A percentile compares a stretch with the other conserved stretches of the same genome.
These are phyloP conservation scores for Russula brevipes DNA, from an alignment of 768 basidiomycete genomes.

Conservation along the genomic window DNA sequence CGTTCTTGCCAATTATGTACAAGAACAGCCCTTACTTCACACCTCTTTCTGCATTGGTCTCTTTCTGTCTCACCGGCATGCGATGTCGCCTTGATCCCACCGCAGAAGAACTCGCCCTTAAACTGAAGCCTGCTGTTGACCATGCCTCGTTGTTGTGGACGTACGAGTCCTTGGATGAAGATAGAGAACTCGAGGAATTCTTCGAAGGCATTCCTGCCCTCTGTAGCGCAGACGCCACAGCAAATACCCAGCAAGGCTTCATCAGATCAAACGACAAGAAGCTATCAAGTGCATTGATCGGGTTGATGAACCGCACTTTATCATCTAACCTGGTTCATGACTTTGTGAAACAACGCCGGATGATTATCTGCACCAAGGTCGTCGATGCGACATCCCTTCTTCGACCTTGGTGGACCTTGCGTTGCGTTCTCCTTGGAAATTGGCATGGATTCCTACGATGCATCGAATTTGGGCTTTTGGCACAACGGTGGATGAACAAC, in stretches of 20 bases:
- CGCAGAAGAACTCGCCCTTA: not conserved
- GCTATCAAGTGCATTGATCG: not conserved
- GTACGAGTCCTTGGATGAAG: slow-evolving; percentile 3
- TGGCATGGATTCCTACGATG: slow-evolving; percentile 8
- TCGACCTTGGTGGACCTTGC: slow-evolving; percentile 7
- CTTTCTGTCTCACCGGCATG: not conserved
- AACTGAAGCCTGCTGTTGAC: not conserved
- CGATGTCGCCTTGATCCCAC: not conserved
- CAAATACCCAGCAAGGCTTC: not conserved
- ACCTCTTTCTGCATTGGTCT: slow-evolving; percentile 1
- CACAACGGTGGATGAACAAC: not conserved
- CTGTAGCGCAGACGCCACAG: not conserved
- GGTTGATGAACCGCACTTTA: slow-evolving; percentile 15
- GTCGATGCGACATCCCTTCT: not conserved
- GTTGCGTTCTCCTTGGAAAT: not conserved
- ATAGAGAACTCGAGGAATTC: slow-evolving; percentile 11
- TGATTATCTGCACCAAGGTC: slow-evolving; percentile 11
- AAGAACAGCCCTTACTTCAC: slow-evolving; percentile 13
- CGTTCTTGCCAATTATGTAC: slow-evolving; percentile 16
- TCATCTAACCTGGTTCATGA: slow-evolving; percentile 4
- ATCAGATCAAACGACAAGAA: not conserved
- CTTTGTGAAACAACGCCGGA: slow-evolving; percentile 4
- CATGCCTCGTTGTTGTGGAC: slow-evolving; percentile 6
- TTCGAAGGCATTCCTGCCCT: slow-evolving; percentile 12
- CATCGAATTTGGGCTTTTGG: slow-evolving; percentile 5